These are phyloP conservation scores for Cinnamomum micranthum DNA, from an alignment of 164 flowering plant genomes.

Conservation along the genomic window DNA sequence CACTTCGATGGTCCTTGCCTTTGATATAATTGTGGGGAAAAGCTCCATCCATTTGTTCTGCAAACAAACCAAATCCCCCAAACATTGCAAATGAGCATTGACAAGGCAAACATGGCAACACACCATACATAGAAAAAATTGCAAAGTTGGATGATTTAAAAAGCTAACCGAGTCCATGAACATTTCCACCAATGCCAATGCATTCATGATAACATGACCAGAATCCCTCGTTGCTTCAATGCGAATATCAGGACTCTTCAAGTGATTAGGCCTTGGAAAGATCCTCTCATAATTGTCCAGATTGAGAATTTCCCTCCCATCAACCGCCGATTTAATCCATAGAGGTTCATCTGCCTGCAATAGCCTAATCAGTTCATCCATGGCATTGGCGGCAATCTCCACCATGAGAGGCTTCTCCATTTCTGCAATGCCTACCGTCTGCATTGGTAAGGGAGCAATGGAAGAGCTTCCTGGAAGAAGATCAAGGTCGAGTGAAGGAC, in stretches of 20 bases:
- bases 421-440: conserved; percentile 39
- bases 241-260: conserved; percentile 35
- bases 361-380: conserved; percentile 65
- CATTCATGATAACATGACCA: conserved; percentile 46
- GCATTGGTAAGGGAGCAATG: conserved; percentile 35
- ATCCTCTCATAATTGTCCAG: conserved; percentile 49
- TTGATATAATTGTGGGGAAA: conserved; percentile 60
- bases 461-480: conserved; percentile 50
- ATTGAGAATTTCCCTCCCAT: conserved; percentile 47
- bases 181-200: conserved; percentile 55
- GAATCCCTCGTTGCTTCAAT: conserved; percentile 62
- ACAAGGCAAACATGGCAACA: background rate
- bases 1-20: conserved; percentile 44
- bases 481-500: conserved; percentile 72
- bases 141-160: background rate
- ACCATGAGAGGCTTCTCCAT: conserved; percentile 70
- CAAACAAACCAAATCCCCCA: conserved; percentile 6
- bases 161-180: conserved; percentile 70
- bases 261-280: conserved; percentile 37
- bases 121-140: background rate
- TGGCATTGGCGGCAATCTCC: conserved; percentile 56
- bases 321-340: conserved; percentile 50
- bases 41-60: conserved; percentile 65
- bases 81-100: background rate
- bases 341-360: conserved; percentile 37